phyloP scores from a whole-genome alignment of 2,329 filamentous ascomycete species.

The Monilinia polystroma region DNA sequence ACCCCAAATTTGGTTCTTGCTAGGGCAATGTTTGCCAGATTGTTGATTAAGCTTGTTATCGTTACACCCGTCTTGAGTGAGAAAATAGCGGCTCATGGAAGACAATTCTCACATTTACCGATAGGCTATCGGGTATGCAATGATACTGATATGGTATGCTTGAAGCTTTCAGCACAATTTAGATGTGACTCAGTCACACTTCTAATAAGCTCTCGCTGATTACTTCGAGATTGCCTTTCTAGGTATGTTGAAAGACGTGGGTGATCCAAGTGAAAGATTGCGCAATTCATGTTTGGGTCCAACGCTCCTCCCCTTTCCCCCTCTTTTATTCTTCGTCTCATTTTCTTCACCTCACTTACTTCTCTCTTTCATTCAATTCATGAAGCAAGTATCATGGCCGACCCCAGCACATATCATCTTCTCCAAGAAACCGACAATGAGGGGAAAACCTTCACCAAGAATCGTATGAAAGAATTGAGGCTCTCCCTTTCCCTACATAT shows the following conservation, averaged over 20 bases:
- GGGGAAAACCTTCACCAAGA: not conserved
- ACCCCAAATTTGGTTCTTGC: not conserved
- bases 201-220: not conserved
- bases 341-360: not conserved
- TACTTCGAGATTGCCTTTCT: not conserved
- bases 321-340: not conserved
- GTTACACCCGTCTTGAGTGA: not conserved
- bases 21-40: not conserved
- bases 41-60: not conserved
- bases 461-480: not conserved
- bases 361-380: not conserved
- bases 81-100: slow-evolving; percentile 1
- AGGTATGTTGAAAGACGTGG: not conserved
- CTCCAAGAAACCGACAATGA: slow-evolving; percentile 6
- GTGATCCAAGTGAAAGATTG: not conserved
- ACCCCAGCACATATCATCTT: slow-evolving; percentile 2
- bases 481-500: slow-evolving; percentile 7
- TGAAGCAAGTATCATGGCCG: not conserved
- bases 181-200: not conserved
- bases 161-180: not conserved
- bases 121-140: not conserved
- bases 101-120: not conserved
- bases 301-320: not conserved
- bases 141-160: not conserved
- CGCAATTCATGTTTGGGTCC: not conserved